These are phyloP conservation scores for Fusarium subtropicale DNA, from an alignment of 2,329 filamentous ascomycete genomes.

Conservation along the genomic window DNA sequence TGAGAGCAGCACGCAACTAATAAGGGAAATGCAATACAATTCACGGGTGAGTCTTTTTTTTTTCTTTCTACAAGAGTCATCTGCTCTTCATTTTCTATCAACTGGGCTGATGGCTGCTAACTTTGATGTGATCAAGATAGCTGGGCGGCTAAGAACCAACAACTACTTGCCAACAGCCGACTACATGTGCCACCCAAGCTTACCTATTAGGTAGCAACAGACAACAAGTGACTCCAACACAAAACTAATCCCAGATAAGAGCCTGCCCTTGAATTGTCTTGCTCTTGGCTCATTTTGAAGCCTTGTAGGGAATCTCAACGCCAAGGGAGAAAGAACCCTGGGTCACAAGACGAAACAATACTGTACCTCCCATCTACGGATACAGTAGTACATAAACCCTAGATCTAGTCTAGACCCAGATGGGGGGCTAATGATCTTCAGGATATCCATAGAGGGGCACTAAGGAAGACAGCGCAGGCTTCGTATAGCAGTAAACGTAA, in stretches of 20 bases:
- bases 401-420: slow-evolving; percentile 19
- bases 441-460: slow-evolving; percentile 24
- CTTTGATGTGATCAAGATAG: slow-evolving; percentile 43
- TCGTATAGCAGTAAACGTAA: not conserved
- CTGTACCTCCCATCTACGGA: not conserved
- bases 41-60: slow-evolving; percentile 3
- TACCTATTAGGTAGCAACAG: not conserved
- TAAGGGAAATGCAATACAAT: not conserved
- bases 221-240: slow-evolving; percentile 1
- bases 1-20: slow-evolving; percentile 1
- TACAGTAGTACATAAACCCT: not conserved
- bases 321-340: slow-evolving; percentile 6
- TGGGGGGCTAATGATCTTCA: slow-evolving; percentile 32
- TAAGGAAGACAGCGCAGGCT: not conserved
- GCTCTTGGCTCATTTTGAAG: not conserved
- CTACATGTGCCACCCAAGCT: slow-evolving; percentile 26
- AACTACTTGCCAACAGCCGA: slow-evolving; percentile 36
- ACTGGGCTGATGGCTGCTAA: slow-evolving; percentile 34
- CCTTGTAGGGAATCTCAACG: not conserved
- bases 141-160: slow-evolving; percentile 43
- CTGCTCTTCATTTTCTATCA: slow-evolving; percentile 32
- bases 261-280: not conserved
- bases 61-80: slow-evolving; percentile 17
- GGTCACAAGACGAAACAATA: slow-evolving; percentile 33
- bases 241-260: not conserved